Conservation (phyloP, 228 moss, liverwort and hornwort species). For the Sphagnum fallax region DNA sequence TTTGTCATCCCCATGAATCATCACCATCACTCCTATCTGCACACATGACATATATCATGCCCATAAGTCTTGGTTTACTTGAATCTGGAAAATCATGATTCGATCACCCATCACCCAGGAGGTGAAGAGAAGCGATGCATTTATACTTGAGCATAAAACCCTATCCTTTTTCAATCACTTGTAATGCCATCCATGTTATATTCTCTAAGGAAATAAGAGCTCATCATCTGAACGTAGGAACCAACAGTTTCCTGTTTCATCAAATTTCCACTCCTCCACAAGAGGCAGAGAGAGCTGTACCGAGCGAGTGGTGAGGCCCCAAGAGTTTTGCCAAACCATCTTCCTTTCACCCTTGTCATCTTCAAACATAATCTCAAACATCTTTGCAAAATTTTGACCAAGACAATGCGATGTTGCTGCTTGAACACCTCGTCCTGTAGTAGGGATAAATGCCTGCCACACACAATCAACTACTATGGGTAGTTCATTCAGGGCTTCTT, state of each 20-base stretch:
- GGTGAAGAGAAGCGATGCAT: too few species aligned
- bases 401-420: conserved; percentile 87
- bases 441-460: conserved; percentile 66
- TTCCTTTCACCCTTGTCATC: conserved; percentile 65
- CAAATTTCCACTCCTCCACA: too few species aligned
- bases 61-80: neutral
- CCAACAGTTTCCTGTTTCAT: too few species aligned
- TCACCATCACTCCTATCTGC: conserved; percentile 94
- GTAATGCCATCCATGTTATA: too few species aligned
- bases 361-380: conserved; percentile 84
- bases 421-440: conserved; percentile 89
- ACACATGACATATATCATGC: neutral
- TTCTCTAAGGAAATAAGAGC: too few species aligned
- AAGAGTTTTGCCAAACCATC: conserved; percentile 97
- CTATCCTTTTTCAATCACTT: too few species aligned
- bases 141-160: too few species aligned
- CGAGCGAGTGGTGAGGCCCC: conserved; percentile 94
- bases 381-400: conserved; percentile 94
- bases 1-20: conserved; percentile 94
- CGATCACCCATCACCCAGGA: too few species aligned
- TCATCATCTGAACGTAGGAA: too few species aligned
- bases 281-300: conserved; percentile 17
- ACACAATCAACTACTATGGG: neutral
- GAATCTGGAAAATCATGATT: too few species aligned
- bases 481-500: too few species aligned